Evolutionary conservation across 2,329 filamentous ascomycete genomes (phyloP), one percentile per base, ranked within the genome.

Genomic region (Botryotinia convoluta): DNA sequence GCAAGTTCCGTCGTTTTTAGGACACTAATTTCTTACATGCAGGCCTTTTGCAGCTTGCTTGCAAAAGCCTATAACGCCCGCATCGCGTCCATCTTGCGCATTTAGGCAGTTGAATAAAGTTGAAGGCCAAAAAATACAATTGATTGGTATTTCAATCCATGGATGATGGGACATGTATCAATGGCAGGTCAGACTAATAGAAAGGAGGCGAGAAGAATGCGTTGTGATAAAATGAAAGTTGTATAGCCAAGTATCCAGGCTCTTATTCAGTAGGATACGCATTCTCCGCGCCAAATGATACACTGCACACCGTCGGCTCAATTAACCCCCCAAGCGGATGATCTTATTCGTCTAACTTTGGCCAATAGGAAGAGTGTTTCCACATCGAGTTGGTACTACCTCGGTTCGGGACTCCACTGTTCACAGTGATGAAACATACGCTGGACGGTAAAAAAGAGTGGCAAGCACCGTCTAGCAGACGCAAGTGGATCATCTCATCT

Each of bases 401-500:
- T 68, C 65, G 48, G 48, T 57, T 54, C 48, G 29, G 35, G 29
- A 57, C 65, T 68, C 65, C 65, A 68, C 65, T 68, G 65, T 68
- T 57, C 67, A 60, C 37, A 61, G 39, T 14, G 54, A 72, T 72
- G 71, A 72, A 72, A 68, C 71, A 72, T 68, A 72, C 71, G 70
- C 61, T 65, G 67, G 67, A 59, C 51, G 48, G 32, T 14, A 65
- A 72, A 65, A 39, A 45, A 45, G 48, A 67, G 37, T 57, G 39
- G 39, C 42, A 51, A 54, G 42, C 57, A 48, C 57, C 29, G 57
- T 70, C 57, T 48, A 63, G 68, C 68, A 70, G 54, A 63, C 51
- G 68, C 68, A 71, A 63, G 59, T 64, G 37, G 69, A 71, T 64
- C 42, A 57, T 51, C 42, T 64, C 42, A 57, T 51, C 42, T 42